Evolutionary conservation across 2,329 filamentous ascomycete genomes (phyloP).

Genomic region (Apiospora arundinis): DNA sequence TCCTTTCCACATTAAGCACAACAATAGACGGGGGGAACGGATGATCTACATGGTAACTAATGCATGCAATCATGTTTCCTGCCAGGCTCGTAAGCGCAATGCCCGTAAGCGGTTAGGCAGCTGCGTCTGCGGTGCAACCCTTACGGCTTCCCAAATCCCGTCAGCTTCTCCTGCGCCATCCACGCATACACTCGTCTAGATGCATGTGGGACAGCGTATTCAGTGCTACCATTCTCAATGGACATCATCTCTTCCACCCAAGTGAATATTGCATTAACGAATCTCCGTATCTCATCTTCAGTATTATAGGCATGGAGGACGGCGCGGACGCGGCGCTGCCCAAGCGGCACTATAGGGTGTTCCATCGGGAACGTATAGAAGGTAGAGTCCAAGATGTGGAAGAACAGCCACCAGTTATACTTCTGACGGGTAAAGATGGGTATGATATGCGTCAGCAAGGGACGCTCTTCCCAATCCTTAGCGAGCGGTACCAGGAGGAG

Average conservation of each 20-base stretch:
- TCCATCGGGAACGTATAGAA: constrained; percentile 40
- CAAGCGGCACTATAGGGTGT: constrained; percentile 47
- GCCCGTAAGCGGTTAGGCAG: neutral
- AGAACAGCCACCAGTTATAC: constrained; percentile 33
- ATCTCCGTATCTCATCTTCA: constrained; percentile 39
- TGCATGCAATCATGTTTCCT: neutral
- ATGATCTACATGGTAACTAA: neutral
- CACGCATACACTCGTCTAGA: constrained; percentile 31
- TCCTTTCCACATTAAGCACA: neutral
- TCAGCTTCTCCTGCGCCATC: constrained; percentile 12
- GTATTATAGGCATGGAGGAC: constrained; percentile 50
- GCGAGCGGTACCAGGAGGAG: constrained; percentile 38
- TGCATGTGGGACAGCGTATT: constrained; percentile 28
- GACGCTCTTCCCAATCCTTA: constrained; percentile 35
- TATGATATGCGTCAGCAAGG: constrained; percentile 38
- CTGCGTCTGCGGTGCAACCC: neutral
- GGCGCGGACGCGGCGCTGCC: constrained; percentile 46
- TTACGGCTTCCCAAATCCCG: neutral
- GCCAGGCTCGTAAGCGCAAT: too few species aligned
- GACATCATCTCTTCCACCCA: constrained; percentile 42
- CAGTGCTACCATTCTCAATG: constrained; percentile 32
- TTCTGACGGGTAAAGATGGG: constrained; percentile 36
- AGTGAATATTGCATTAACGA: constrained; percentile 38
- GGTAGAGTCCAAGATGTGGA: constrained; percentile 33
- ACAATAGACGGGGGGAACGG: neutral